Base-by-base conservation (phyloP, 139 green algal genomes). In the Chlorella sp. region DNA sequence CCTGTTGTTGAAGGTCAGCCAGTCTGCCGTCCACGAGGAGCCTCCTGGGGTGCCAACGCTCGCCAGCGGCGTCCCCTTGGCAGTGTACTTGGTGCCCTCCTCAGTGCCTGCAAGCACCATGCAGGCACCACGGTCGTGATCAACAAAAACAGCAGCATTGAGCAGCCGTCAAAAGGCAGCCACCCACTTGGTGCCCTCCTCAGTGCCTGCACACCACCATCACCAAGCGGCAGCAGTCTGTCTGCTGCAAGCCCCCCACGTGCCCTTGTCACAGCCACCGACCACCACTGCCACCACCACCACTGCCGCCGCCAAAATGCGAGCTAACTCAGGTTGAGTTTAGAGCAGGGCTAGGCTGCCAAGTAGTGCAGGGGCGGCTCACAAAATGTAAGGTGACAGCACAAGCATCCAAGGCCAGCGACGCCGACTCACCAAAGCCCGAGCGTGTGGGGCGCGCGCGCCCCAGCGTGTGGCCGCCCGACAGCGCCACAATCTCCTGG, bases 1-100 rank as follows among this genome's bases (percentile, higher is more conserved):
- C 32, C 49, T 79, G 81, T 97, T 98, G 85, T 98, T 84, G 75
- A 97, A 98, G 35, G 84, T 88, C 0, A 97, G 86, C 92, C 93
- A 98, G 61, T 98, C 81, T 23, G 77, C 69, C 1, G 93, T 98
- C 93, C 93, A 98, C 31, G 82, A 91, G 49, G 71, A 68, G 33
- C 93, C 93, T 34, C 91, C 93, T 1, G 76, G 77, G 1, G 65
- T 85, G 49, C 93, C 92, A n/a, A n/a, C n/a, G n/a, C n/a, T n/a
- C n/a, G n/a, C n/a, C n/a, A n/a, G n/a, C n/a, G n/a, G n/a, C 2
- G 93, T 89, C 1, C 91, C 92, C 31, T 95, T 69, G 68, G 85
- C 72, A 2, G 89, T 96, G 88, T 97, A 94, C 77, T 91, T 92
- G 64, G 90, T 97, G 17, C 50, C 71, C 32, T 80, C 73, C 77